Conservation (phyloP, 768 basidiomycete genomes). For the Favolaschia claudopus region DNA sequence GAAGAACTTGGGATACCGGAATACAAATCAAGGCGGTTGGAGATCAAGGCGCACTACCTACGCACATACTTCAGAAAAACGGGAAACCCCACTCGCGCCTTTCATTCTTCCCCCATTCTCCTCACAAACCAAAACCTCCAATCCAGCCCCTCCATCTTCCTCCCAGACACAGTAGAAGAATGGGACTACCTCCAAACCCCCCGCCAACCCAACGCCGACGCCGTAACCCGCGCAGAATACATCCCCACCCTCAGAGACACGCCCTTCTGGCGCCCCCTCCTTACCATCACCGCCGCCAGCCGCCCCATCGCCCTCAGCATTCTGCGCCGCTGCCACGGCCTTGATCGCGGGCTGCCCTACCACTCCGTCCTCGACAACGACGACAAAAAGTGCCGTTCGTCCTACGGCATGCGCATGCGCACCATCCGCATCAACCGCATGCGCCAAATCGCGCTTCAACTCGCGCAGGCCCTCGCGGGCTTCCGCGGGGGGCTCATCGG, state of each 20-base stretch:
- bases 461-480: slow-evolving; percentile 42
- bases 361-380: slow-evolving; percentile 38
- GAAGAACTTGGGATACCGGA: slow-evolving; percentile 6
- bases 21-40: too few relatives aligned
- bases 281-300: slow-evolving; percentile 49
- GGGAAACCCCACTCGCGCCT: slow-evolving; percentile 5
- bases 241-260: slow-evolving; percentile 31
- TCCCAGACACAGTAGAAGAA: too few relatives aligned
- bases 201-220: not conserved
- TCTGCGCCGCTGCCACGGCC: slow-evolving; percentile 39
- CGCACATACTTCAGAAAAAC: too few relatives aligned
- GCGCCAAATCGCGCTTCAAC: slow-evolving; percentile 34
- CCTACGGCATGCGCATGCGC: slow-evolving; percentile 42
- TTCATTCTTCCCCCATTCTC: slow-evolving; percentile 11
- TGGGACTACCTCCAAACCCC: not conserved
- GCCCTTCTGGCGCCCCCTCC: slow-evolving; percentile 50
- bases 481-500: slow-evolving; percentile 46
- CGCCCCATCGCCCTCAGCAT: slow-evolving; percentile 48
- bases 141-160: too few relatives aligned
- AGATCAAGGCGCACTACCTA: too few relatives aligned
- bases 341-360: slow-evolving; percentile 44
- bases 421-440: slow-evolving; percentile 44
- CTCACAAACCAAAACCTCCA: not conserved
- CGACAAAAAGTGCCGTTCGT: slow-evolving; percentile 42
- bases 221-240: slow-evolving; percentile 36